Evolutionary conservation across 306 rosid species (phyloP), one percentile per base, ranked within the genome.

Genomic region (Purshia tridentata): DNA sequence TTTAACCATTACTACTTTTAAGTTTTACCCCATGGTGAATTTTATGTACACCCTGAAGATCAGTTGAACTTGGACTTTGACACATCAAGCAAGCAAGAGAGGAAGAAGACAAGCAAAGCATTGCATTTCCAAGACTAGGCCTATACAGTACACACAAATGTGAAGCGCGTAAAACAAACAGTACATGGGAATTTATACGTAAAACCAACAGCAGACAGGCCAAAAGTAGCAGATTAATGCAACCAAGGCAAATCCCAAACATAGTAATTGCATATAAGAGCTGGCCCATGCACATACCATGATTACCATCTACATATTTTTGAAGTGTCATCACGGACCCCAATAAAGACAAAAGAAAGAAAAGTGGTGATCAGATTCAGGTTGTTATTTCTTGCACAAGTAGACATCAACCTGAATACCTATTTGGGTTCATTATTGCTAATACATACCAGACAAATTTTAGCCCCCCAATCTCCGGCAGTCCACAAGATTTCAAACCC

Each of bases 391-490:
- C 83, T 46, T 62, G 79, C 83, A 74, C 15, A 46, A 14, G 76
- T 80, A 53, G 10, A 69, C 72, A 61, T 79, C 75, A 68, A 59
- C 54, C 51, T 68, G 83, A 54, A 60, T 52, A 45, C 19, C 45
- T 42, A 14, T 52, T 29, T 48, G 16, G 51, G 23, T 60, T 70
- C 55, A 22, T 68, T 49, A 53, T 18, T 40, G 51, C 6, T 12
- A 18, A 12, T 19, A 41, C 20, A 69, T 40, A 69, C 9, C 63
- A 41, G 47, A 53, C 63, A 69, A 69, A 69, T 20, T 19, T 2
- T 53, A 40, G 11, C 63, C 50, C 63, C 62, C 74, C 51, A 19
- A 53, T 40, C 63, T 69, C 74, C 63, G 63, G 74, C 74, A 53
- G 63, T 69, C 63, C 74, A 53, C 74, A 39, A 69, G 74, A 69